phyloP scores from a whole-genome alignment of 306 rosid species.

The Ammopiptanthus mongolicus region DNA sequence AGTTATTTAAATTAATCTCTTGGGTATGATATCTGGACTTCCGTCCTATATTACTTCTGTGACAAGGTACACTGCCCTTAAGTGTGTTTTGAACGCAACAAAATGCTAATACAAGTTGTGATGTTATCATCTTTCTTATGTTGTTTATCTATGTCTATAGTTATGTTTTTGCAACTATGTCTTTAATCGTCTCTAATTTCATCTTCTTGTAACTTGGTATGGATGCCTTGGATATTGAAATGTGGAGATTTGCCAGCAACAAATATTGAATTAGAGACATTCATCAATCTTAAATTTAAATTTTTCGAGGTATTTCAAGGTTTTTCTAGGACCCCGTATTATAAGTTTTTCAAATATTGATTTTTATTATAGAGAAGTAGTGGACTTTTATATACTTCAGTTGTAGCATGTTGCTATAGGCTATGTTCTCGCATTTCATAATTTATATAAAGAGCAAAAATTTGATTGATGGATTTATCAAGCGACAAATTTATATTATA shows the following conservation, averaged over 20 bases:
- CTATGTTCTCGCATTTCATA: too few species aligned
- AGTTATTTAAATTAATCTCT: too few species aligned
- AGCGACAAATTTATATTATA: too few species aligned
- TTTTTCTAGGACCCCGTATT: neutral
- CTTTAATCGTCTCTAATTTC: conserved; percentile 48
- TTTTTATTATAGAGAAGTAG: neutral
- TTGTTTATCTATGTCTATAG: conserved; percentile 23
- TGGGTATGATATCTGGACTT: too few species aligned
- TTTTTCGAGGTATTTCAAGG: neutral
- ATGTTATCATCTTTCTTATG: neutral
- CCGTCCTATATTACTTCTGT: too few species aligned
- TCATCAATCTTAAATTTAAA: neutral
- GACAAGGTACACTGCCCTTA: too few species aligned
- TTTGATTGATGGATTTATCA: too few species aligned
- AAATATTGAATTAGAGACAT: conserved; percentile 28
- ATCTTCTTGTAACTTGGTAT: conserved; percentile 65
- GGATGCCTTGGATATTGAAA: conserved; percentile 69
- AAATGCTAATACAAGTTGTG: neutral
- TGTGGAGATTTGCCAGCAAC: conserved; percentile 39
- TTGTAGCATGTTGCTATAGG: neutral
- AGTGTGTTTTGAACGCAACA: too few species aligned
- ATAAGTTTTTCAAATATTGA: neutral
- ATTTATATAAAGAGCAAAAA: too few species aligned
- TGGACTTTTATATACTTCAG: neutral
- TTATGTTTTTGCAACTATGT: conserved; percentile 54